Evolutionary conservation across 2,329 filamentous ascomycete genomes (phyloP).

Genomic region (Trichoderma lentiforme): DNA sequence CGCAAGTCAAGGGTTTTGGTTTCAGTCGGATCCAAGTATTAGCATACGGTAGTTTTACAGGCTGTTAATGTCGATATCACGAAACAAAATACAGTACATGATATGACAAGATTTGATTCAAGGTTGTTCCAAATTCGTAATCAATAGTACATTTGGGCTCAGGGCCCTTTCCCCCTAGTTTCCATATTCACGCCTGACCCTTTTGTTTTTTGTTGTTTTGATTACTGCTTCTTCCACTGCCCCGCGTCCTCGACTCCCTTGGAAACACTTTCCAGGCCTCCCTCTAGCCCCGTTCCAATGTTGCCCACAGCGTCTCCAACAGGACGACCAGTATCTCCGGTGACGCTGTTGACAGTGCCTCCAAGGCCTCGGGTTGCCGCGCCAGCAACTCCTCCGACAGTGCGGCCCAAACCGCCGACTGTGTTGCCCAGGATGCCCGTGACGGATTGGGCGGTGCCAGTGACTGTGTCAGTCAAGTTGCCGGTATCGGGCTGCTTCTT

Average conservation of each 20-base stretch:
- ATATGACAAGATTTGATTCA: not conserved
- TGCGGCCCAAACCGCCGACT: constrained; percentile 39
- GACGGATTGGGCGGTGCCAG: constrained; percentile 38
- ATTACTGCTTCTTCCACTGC: constrained; percentile 47
- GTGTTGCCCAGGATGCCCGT: constrained; percentile 42
- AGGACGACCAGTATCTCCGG: constrained; percentile 52
- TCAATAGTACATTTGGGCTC: not conserved
- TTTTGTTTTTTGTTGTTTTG: not conserved
- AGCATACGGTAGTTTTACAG: not conserved
- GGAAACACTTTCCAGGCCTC: constrained; percentile 46
- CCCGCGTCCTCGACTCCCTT: constrained; percentile 58
- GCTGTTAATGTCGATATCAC: not conserved
- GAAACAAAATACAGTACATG: not conserved
- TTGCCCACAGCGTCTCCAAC: constrained; percentile 54
- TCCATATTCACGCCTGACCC: not conserved
- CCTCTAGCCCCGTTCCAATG: constrained; percentile 52
- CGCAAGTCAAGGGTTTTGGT: not conserved
- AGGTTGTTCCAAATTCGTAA: not conserved
- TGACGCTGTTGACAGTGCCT: constrained; percentile 51
- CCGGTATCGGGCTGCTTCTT: constrained; percentile 20
- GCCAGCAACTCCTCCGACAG: constrained; percentile 42
- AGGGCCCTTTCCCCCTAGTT: not conserved
- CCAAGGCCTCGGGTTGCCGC: constrained; percentile 56
- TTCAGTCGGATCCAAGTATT: not conserved
- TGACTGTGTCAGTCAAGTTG: constrained; percentile 29